Evolutionary conservation across 2,329 filamentous ascomycete species (phyloP), one percentile per base, ranked within the genome.

Genomic region (Fusarium penzigii): DNA sequence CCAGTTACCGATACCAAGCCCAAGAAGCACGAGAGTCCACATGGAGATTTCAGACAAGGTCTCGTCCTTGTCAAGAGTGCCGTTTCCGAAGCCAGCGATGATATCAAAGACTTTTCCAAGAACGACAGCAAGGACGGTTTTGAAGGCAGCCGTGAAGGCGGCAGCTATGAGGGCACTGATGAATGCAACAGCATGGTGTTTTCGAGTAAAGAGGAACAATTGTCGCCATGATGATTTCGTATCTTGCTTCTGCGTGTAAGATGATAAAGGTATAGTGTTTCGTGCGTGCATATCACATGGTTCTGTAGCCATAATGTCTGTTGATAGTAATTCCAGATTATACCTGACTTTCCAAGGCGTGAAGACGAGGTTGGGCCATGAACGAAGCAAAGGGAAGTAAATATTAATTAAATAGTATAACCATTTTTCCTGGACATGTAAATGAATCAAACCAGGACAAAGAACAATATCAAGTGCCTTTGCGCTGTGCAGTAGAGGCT

Each of bases 31-130:
- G 25, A 87, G 59, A 43, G 85, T 86, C 73, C 85, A 87, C 40
- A 69, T 77, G 0, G 81, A 79, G 1, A 90, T 78, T 3, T 78
- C 71, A 1, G 71, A 62, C 17, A 88, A 73, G 2, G 92, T 77
- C 1, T 79, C 75, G 1, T 72, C 57, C 0, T 75, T 74, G 1
- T 72, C 70, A 4, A 83, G 72, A 1, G 69, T 66, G 2, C 83
- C 84, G 14, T 77, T 73, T 1, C 86, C 89, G 63, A 85, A 90
- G 7, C 78, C 71, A 1, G 88, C 80, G 52, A 96, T 86, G 5
- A 83, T 72, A 29, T 88, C 80, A 65, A 96, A 96, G 8, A 95
- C 78, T 45, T 81, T 80, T 12, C 92, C 92, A 1, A 92, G 81
- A 2, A 95, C 69, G 29, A 92, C 75, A 4, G 90, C 83, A 25